Base-by-base conservation (phyloP, 2,329 filamentous ascomycete species). In the Cladosporium colombiae region DNA sequence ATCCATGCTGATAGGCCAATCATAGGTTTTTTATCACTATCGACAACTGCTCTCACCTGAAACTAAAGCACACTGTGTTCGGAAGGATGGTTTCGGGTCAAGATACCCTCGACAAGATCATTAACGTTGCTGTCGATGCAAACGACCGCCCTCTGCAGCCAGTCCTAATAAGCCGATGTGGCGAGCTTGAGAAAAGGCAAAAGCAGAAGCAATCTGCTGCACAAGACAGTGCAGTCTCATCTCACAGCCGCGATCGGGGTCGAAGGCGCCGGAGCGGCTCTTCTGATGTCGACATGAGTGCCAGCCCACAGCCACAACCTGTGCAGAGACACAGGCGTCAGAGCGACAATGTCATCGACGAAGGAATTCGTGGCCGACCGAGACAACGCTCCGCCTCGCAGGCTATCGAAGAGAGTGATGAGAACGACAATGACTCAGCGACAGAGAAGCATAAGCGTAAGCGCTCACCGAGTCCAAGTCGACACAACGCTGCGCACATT, bases 21-120 rank as follows among this genome's bases (percentile, higher is more conserved):
- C n/a, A 52, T 59, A 78, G 74, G 67, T 80, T 81, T 73, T 81
- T 81, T 74, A 75, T 81, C 61, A 81, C 78, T 14, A 71, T 81
- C 27, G 76, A 76, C 25, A 69, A 75, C 23, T 78, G 76, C 67
- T 70, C 72, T 11, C 79, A 81, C 66, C 69, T 81, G 65, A 79
- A 79, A 63, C 74, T 71, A 23, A 80, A 80, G 69, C 79, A 81
- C 70, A 80, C 79, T 29, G 74, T 80, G 50, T 80, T 81, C 58
- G 79, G 78, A 18, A 73, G 72, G 53, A 35, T 81, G 5, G 75
- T 80, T 1, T 71, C 74, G 1, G 78, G 77, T n/a, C 68, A 79
- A 62, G 71, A 77, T 23, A 70, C 73, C 18, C 70, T 80, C 35
- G 63, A 70, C 40, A 72, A 71, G 21, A 77, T 80, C 64, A 73